Evolutionary conservation across 2,329 filamentous ascomycete species (phyloP).

Genomic region (Aspergillus hortae): DNA sequence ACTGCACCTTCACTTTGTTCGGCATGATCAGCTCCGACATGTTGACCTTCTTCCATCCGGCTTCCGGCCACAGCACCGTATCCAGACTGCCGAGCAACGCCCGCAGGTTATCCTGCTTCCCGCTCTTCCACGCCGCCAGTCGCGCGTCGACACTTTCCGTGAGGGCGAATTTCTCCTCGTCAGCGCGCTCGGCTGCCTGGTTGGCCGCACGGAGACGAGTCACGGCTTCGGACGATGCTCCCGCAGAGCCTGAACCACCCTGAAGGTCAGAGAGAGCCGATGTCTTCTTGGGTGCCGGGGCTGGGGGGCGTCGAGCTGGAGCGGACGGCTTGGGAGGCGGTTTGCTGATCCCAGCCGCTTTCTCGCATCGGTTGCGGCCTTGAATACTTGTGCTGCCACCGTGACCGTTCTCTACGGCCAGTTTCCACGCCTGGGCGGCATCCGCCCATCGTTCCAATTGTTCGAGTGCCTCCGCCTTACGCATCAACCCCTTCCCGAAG

Average conservation of each 20-base stretch:
- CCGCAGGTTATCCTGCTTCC: constrained; percentile 87
- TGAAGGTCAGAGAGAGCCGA: constrained; percentile 33
- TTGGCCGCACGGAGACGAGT: constrained; percentile 79
- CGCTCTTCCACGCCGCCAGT: constrained; percentile 77
- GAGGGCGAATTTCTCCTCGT: constrained; percentile 89
- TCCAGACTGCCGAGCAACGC: constrained; percentile 85
- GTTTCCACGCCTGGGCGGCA: constrained; percentile 74
- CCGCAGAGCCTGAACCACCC: constrained; percentile 39
- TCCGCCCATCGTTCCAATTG: constrained; percentile 93
- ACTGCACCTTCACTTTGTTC: constrained; percentile 92
- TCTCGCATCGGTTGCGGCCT: constrained; percentile 85
- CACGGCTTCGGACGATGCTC: constrained; percentile 68
- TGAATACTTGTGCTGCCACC: constrained; percentile 82
- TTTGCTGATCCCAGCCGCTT: constrained; percentile 69
- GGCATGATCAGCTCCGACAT: constrained; percentile 90
- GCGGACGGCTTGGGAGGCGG: constrained; percentile 45
- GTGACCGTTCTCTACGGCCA: constrained; percentile 77
- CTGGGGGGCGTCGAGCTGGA: constrained; percentile 45
- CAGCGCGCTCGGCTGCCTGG: constrained; percentile 75
- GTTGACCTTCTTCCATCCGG: constrained; percentile 95
- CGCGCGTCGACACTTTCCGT: constrained; percentile 79
- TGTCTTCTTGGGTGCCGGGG: constrained; percentile 36
- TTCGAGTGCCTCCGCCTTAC: constrained; percentile 93
- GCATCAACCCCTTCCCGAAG: constrained; percentile 86
- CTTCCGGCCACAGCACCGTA: constrained; percentile 82